Evolutionary conservation across 176 grass and related monocot genomes (phyloP).

Genomic region (Coix lacrymajobi): DNA sequence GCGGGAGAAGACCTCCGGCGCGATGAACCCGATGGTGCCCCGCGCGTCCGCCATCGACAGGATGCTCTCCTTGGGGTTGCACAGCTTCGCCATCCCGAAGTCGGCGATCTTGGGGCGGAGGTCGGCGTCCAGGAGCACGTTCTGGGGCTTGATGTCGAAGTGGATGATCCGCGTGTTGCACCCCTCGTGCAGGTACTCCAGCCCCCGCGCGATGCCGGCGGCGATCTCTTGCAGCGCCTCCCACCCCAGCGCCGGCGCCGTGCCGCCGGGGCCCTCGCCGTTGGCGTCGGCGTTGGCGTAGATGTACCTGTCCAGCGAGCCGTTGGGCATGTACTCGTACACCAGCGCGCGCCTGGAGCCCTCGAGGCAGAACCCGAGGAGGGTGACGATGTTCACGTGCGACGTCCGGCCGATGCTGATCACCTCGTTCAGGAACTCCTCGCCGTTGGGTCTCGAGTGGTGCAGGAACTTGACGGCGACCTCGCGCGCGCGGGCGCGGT

Average conservation of each 20-base stretch:
- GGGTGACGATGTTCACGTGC: slow-evolving; percentile 55
- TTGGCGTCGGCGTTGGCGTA: slow-evolving; percentile 5
- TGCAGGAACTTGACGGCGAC: slow-evolving; percentile 58
- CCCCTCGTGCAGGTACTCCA: slow-evolving; percentile 64
- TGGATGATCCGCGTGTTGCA: slow-evolving; percentile 67
- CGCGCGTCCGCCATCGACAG: slow-evolving; percentile 51
- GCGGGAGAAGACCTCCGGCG: slow-evolving; percentile 65
- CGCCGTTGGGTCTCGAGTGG: slow-evolving; percentile 23
- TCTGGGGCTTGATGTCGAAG: slow-evolving; percentile 80
- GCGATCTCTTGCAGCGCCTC: slow-evolving; percentile 47
- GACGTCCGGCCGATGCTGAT: slow-evolving; percentile 50
- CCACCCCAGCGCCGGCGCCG: slow-evolving; percentile 17
- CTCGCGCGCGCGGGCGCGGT: background rate
- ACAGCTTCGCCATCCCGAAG: slow-evolving; percentile 67
- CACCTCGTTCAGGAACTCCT: slow-evolving; percentile 67
- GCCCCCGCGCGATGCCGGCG: slow-evolving; percentile 39
- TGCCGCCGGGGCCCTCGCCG: background rate
- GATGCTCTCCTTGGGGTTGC: slow-evolving; percentile 34
- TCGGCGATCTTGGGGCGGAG: slow-evolving; percentile 59
- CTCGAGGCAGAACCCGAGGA: slow-evolving; percentile 63
- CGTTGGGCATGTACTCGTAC: slow-evolving; percentile 64
- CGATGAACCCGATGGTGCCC: slow-evolving; percentile 78
- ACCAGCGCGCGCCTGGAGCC: slow-evolving; percentile 50
- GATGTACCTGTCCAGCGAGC: slow-evolving; percentile 62
- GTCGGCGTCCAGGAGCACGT: slow-evolving; percentile 44